These are phyloP conservation scores for Trichoderma gamsii DNA, from an alignment of 495 filamentous ascomycete genomes.

Conservation along the genomic window DNA sequence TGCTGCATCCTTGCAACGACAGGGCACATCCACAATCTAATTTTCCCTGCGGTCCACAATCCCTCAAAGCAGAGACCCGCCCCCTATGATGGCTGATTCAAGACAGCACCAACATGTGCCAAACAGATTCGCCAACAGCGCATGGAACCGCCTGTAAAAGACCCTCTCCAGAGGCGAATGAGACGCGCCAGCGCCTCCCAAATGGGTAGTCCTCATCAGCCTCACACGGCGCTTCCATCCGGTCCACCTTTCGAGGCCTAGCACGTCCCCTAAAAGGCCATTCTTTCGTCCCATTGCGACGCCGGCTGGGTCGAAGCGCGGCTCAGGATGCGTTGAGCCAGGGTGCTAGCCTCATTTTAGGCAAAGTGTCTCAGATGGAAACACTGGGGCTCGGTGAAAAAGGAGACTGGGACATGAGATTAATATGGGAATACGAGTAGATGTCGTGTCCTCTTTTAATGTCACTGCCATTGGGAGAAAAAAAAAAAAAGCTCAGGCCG, in stretches of 20 bases:
- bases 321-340: background rate
- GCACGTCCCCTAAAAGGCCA: background rate
- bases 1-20: too few species aligned
- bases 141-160: background rate
- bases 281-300: background rate
- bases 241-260: background rate
- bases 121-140: background rate
- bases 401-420: background rate
- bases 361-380: slow-evolving; percentile 4
- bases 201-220: slow-evolving; percentile 10
- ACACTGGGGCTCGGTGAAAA: background rate
- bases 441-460: background rate
- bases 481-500: background rate
- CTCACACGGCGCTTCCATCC: background rate
- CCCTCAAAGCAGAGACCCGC: background rate
- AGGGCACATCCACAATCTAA: too few species aligned
- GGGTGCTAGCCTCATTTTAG: slow-evolving; percentile 7
- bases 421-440: background rate
- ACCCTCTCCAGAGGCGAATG: slow-evolving; percentile 6
- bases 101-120: background rate
- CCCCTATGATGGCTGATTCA: background rate
- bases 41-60: background rate
- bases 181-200: slow-evolving; percentile 3
- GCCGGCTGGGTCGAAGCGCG: background rate
- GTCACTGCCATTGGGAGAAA: background rate